A percentile compares a stretch with the other conserved stretches of the same genome.
Conservation (phyloP, 495 filamentous ascomycete genomes). For the Podospora pseudoanserina region DNA sequence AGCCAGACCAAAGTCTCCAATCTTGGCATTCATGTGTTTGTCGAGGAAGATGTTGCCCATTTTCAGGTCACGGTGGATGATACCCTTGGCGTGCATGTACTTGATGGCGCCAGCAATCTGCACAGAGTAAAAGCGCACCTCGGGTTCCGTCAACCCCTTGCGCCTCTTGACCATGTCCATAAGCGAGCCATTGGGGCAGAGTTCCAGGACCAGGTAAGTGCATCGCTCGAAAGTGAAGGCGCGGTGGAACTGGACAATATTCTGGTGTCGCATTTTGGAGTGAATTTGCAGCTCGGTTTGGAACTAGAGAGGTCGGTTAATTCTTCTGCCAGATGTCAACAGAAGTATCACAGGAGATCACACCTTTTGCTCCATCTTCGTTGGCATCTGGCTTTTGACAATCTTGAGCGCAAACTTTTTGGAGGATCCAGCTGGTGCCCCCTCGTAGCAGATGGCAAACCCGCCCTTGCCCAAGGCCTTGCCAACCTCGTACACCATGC, state of each 20-base stretch:
- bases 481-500: slow-evolving; percentile 79
- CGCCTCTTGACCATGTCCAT: slow-evolving; percentile 96
- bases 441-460: slow-evolving; percentile 87
- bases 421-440: slow-evolving; percentile 59
- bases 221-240: slow-evolving; percentile 85
- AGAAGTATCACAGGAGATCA: slow-evolving; percentile 2
- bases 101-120: slow-evolving; percentile 95
- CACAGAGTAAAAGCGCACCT: slow-evolving; percentile 85
- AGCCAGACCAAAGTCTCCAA: slow-evolving; percentile 97
- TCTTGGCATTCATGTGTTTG: slow-evolving; percentile 92
- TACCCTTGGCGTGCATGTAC: slow-evolving; percentile 89
- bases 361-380: slow-evolving; percentile 86
- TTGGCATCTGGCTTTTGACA: slow-evolving; percentile 80
- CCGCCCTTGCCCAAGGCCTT: slow-evolving; percentile 85
- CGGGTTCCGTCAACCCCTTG: slow-evolving; percentile 80
- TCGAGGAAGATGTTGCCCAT: slow-evolving; percentile 98
- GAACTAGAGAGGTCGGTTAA: slow-evolving; percentile 62
- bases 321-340: neutral
- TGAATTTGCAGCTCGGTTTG: slow-evolving; percentile 97
- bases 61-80: slow-evolving; percentile 95
- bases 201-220: slow-evolving; percentile 90
- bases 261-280: slow-evolving; percentile 90
- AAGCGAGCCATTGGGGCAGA: slow-evolving; percentile 94
- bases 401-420: slow-evolving; percentile 83
- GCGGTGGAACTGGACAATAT: slow-evolving; percentile 91